A percentile compares a stretch with the other conserved stretches of the same genome.
Evolutionary conservation across 306 rosid species (phyloP).

Genomic region (Gillenia trifoliata): DNA sequence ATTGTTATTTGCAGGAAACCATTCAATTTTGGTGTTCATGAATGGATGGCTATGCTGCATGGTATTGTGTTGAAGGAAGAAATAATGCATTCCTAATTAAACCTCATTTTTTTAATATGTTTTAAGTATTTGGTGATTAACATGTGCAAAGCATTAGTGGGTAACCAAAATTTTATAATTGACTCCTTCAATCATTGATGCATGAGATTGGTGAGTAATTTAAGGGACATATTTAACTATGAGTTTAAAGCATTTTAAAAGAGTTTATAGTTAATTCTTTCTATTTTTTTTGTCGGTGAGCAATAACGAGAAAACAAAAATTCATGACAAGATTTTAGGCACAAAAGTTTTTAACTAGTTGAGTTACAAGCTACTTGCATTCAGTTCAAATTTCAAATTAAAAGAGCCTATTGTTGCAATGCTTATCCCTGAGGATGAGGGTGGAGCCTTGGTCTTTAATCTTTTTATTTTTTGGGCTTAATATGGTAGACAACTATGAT

Average conservation of each 20-base stretch:
- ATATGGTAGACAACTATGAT: background rate
- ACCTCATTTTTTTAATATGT: background rate
- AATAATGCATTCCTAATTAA: background rate
- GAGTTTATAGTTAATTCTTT: too few species aligned
- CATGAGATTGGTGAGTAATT: background rate
- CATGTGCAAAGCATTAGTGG: background rate
- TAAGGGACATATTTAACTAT: too few species aligned
- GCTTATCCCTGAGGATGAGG: background rate
- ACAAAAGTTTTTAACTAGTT: background rate
- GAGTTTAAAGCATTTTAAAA: too few species aligned
- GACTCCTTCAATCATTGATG: background rate
- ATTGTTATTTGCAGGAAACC: background rate
- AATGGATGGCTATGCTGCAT: background rate
- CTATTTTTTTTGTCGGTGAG: too few species aligned
- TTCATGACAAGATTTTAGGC: background rate
- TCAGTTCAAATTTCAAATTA: background rate
- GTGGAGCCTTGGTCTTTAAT: background rate
- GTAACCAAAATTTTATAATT: background rate
- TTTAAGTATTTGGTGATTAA: background rate
- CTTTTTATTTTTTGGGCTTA: background rate
- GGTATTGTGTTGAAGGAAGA: background rate
- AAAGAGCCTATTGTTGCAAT: background rate
- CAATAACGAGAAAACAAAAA: background rate
- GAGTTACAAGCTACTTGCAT: background rate
- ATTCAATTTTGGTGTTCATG: background rate